Percentiles rank a stretch among this genome's conserved stretches.
These are phyloP conservation scores for Rhododendron ovatum DNA, from an alignment of 148 eudicot genomes.

Conservation along the genomic window DNA sequence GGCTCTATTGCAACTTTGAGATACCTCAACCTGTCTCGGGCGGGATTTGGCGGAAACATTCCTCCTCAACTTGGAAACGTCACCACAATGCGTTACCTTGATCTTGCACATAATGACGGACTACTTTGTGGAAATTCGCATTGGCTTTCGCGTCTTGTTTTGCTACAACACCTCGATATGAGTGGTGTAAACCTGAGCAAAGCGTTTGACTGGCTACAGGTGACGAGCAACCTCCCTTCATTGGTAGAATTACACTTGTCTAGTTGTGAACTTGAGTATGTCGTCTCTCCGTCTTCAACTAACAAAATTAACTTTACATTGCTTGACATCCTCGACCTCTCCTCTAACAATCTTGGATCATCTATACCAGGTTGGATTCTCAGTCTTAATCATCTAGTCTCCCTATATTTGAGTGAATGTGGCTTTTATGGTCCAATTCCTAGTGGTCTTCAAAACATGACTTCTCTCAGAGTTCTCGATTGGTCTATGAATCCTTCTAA, in stretches of 20 bases:
- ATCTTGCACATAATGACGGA: not conserved
- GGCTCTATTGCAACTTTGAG: slow-evolving; percentile 16
- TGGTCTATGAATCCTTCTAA: not conserved
- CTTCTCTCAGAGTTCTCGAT: not conserved
- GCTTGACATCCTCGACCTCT: not conserved
- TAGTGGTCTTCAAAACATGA: not conserved
- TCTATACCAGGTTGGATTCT: not conserved
- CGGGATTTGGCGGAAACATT: not conserved
- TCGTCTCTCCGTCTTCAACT: not conserved
- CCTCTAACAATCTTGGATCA: not conserved
- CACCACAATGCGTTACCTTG: not conserved
- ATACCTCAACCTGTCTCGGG: slow-evolving; percentile 13
- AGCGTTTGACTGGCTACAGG: not conserved
- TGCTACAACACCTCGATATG: not conserved
- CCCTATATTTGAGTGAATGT: not conserved
- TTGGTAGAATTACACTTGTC: not conserved
- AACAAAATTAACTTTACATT: not conserved
- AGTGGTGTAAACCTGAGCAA: not conserved
- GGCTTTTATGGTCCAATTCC: not conserved
- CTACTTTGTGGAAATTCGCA: not conserved
- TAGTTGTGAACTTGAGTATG: too few species aligned
- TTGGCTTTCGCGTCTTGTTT: not conserved
- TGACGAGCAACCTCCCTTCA: not conserved
- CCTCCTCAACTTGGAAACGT: slow-evolving; percentile 15
- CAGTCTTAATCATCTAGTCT: not conserved